These are phyloP conservation scores for Acer saccharum DNA, from an alignment of 345 rosid species.

Conservation along the genomic window DNA sequence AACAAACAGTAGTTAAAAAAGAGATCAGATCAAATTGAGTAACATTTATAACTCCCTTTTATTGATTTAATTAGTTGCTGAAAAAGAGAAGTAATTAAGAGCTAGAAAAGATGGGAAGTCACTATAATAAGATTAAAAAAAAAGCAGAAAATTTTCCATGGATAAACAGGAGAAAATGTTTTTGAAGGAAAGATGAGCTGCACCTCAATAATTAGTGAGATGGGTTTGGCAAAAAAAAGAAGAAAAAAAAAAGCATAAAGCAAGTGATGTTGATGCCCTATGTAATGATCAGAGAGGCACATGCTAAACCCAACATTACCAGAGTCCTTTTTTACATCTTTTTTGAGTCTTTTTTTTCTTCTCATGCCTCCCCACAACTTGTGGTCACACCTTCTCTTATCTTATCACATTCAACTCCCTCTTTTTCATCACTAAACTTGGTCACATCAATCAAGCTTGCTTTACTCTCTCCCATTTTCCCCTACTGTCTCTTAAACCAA, in stretches of 20 bases:
- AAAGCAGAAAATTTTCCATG: conserved; percentile 18
- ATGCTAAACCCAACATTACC: conserved; percentile 48
- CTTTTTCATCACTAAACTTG: conserved; percentile 45
- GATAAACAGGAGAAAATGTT: conserved; percentile 18
- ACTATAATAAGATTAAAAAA: conserved; percentile 9
- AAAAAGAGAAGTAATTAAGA: conserved; percentile 17
- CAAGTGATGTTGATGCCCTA: conserved; percentile 46
- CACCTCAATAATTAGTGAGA: conserved; percentile 50
- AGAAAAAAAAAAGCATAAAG: conserved; percentile 40
- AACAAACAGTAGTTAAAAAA: conserved; percentile 6
- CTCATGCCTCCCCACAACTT: conserved; percentile 24
- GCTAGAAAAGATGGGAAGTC: conserved; percentile 23
- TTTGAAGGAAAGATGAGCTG: conserved; percentile 33
- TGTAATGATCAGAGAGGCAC: conserved; percentile 59
- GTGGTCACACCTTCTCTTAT: conserved; percentile 46
- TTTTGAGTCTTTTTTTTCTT: neutral
- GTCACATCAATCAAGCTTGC: conserved; percentile 49
- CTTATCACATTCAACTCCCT: conserved; percentile 38
- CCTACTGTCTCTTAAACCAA: conserved; percentile 24
- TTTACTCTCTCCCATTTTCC: conserved; percentile 6
- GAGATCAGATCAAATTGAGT: neutral
- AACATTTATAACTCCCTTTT: neutral
- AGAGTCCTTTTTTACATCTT: conserved; percentile 20
- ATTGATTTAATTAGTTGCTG: conserved; percentile 1
- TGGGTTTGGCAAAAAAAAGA: conserved; percentile 21